These are phyloP conservation scores for Aaosphaeria pasadenensis DNA, from an alignment of 2,329 filamentous ascomycete species.

Conservation along the genomic window DNA sequence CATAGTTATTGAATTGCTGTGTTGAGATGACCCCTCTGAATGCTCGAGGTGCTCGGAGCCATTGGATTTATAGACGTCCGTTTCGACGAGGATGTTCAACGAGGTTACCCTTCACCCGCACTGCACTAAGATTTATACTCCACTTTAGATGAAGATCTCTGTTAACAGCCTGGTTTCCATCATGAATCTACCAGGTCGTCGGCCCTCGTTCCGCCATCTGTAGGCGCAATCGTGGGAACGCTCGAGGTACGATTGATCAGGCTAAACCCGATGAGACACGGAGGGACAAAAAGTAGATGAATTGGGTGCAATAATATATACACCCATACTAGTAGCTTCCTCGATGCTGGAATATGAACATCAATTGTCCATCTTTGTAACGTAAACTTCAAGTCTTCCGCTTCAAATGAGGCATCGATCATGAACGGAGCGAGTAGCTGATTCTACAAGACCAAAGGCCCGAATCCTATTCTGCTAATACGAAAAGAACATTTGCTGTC, in stretches of 20 bases:
- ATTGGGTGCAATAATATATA: neutral
- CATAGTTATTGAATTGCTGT: neutral
- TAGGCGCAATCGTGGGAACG: neutral
- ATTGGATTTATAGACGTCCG: no score
- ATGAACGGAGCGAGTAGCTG: no score
- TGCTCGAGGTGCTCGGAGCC: no score
- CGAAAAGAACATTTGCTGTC: no score
- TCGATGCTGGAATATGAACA: no score
- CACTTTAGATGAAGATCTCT: slow-evolving; percentile 3
- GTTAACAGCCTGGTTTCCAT: neutral
- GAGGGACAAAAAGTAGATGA: slow-evolving; percentile 6
- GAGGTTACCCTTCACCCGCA: neutral
- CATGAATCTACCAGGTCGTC: neutral
- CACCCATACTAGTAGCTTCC: neutral
- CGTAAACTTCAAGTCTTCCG: no score
- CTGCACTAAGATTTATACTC: neutral
- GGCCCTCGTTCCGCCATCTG: neutral
- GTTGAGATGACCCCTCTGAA: no score
- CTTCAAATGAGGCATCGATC: no score
- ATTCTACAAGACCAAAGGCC: no score
- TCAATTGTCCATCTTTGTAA: no score
- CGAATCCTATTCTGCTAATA: no score
- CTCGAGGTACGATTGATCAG: neutral
- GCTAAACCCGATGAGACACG: slow-evolving; percentile 5
- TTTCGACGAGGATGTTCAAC: no score